A percentile compares a stretch with the other conserved stretches of the same genome.
These are phyloP conservation scores for Allium cepa DNA, from an alignment of 106 monocot species.

Conservation along the genomic window DNA sequence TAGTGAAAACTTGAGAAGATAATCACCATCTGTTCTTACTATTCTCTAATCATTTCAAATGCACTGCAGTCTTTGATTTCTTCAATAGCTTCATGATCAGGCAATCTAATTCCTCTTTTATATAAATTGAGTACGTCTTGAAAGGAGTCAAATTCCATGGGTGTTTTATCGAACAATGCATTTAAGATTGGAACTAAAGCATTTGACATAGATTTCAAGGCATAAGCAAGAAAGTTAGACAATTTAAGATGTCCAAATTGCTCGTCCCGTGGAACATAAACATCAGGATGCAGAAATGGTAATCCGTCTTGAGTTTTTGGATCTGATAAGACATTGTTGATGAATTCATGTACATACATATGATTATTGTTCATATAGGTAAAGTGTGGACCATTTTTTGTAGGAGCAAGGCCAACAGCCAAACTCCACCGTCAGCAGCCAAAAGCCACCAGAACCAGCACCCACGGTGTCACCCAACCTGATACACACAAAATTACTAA, in stretches of 20 bases:
- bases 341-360: too few species aligned
- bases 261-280: constrained; percentile 85
- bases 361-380: too few species aligned
- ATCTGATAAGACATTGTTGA: constrained; percentile 30
- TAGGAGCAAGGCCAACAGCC: constrained; percentile 37
- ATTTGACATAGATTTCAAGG: constrained; percentile 38
- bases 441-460: too few species aligned
- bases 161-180: constrained; percentile 35
- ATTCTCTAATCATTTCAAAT: constrained; percentile 57
- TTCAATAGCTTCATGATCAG: constrained; percentile 21
- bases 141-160: constrained; percentile 61
- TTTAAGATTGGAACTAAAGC: constrained; percentile 37
- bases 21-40: constrained; percentile 30
- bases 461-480: too few species aligned
- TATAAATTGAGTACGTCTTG: constrained; percentile 62
- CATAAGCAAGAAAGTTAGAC: too few species aligned
- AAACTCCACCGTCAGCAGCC: too few species aligned
- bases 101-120: constrained; percentile 35
- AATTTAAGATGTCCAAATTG: constrained; percentile 79
- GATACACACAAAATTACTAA: too few species aligned
- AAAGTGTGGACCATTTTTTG: constrained; percentile 35
- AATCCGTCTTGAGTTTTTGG: constrained; percentile 56
- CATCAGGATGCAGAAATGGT: constrained; percentile 32
- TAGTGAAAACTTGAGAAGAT: constrained; percentile 41
- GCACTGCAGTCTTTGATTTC: constrained; percentile 45